Evolutionary conservation across 371 early-diverging fungal species (phyloP), one percentile per base, ranked within the genome.

Genomic region (Saksenaea vasiformis): DNA sequence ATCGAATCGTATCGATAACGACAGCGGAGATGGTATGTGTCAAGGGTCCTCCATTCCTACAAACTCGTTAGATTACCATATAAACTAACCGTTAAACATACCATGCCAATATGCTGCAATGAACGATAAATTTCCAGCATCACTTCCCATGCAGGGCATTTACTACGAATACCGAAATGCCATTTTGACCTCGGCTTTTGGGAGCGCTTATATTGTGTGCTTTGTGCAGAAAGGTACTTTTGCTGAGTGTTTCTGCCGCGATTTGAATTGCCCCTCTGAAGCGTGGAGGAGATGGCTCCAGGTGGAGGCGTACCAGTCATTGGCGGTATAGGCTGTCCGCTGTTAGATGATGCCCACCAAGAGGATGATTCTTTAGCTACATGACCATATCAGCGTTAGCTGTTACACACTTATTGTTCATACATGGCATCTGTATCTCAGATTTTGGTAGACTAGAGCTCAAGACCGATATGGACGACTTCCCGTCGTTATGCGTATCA

Each of bases 131-230:
- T 94, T 70, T 98, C 98, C 8, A 92, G 83, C 98, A 97, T 97
- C n/a, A 98, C 96, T 70, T 97, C 97, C 60, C 87, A 84, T 0
- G 97, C 97, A 26, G 92, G 91, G 69, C 91, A 91, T 69, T 91
- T 85, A 22, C 95, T 94, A 55, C 98, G 89, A 64, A 98, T 97
- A 22, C 98, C 98, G 80, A 96, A 96, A 77, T 98, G 98, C 98
- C 98, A 97, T 70, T 90, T 82, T 3, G 86, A 76, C 47, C 84
- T 70, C 7, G 80, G 65, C 38, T 80, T 86, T 35, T 68, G 57
- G 41, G 77, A 58, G 35, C 66, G 62, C 37, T 74, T 78, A 13
- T 60, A 14, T 28, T 37, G 31, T 37, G 35, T 31, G 35, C 47
- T 55, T 27, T 59, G 66, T 58, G 67, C 69, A 35, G 75, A 72